Conservation (phyloP, 495 filamentous ascomycete species). For the Neurospora sublineolata region DNA sequence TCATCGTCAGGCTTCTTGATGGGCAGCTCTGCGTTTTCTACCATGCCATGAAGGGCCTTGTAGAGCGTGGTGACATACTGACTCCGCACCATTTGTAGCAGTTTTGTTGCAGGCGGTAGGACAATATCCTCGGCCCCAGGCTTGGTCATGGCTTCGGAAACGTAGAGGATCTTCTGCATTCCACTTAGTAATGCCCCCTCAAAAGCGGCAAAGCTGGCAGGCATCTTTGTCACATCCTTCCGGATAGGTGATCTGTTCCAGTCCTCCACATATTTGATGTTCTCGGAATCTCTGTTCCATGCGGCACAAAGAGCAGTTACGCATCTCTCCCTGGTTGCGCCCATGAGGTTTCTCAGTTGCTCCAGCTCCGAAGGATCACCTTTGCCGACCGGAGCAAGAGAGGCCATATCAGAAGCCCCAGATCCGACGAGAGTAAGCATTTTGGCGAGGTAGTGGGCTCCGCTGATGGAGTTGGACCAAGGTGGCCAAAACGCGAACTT, state of each 20-base stretch:
- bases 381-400: constrained; percentile 50
- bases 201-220: constrained; percentile 65
- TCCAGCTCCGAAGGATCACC: constrained; percentile 48
- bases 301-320: constrained; percentile 67
- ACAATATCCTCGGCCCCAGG: constrained; percentile 61
- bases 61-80: constrained; percentile 88
- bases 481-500: constrained; percentile 96
- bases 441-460: constrained; percentile 72
- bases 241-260: constrained; percentile 74
- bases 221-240: constrained; percentile 82
- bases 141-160: constrained; percentile 68
- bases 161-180: constrained; percentile 89
- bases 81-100: constrained; percentile 71
- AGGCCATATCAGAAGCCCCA: constrained; percentile 78
- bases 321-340: constrained; percentile 69
- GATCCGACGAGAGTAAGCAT: constrained; percentile 69
- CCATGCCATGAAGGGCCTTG: constrained; percentile 83
- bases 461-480: constrained; percentile 78
- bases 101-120: constrained; percentile 66
- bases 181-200: constrained; percentile 64
- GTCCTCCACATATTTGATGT: constrained; percentile 80
- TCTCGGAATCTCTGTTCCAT: constrained; percentile 82
- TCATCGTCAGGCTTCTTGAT: constrained; percentile 48
- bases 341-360: constrained; percentile 57
- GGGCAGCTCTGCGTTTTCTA: constrained; percentile 80